These are phyloP conservation scores for Tardiomyces depauwii DNA, from an alignment of 1,139 yeast species.

Conservation along the genomic window DNA sequence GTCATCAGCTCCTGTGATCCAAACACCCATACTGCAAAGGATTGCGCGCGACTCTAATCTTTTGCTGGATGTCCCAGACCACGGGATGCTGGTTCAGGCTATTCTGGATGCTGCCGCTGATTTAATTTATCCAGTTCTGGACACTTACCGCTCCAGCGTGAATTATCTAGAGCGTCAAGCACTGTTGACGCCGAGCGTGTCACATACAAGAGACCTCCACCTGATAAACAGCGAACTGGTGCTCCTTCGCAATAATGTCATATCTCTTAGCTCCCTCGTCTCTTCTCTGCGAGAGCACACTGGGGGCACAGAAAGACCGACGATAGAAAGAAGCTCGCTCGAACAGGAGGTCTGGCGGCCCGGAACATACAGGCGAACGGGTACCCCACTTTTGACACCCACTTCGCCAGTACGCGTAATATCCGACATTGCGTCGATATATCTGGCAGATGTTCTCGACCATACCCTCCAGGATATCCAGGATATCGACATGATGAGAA, in stretches of 20 bases:
- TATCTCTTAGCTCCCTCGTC: constrained; percentile 35
- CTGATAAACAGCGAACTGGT: constrained; percentile 41
- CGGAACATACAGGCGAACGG: neutral
- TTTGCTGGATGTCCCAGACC: constrained; percentile 37
- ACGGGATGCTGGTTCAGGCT: constrained; percentile 40
- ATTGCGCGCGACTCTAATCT: constrained; percentile 35
- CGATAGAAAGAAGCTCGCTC: neutral
- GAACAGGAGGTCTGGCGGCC: neutral
- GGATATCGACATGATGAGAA: constrained; percentile 40
- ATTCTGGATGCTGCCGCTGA: constrained; percentile 45
- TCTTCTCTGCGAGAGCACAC: constrained; percentile 34
- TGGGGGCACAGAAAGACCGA: constrained; percentile 2
- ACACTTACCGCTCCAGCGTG: constrained; percentile 39
- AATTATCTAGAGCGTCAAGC: constrained; percentile 40
- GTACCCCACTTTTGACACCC: neutral
- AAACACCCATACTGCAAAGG: constrained; percentile 37
- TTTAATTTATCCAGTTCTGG: constrained; percentile 47
- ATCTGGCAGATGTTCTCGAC: constrained; percentile 42
- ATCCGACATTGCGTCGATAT: constrained; percentile 31
- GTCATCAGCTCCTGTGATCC: constrained; percentile 39
- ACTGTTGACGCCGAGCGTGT: constrained; percentile 35
- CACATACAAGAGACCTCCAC: constrained; percentile 40
- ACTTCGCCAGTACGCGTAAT: constrained; percentile 9
- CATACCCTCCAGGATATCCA: constrained; percentile 39
- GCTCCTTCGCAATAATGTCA: constrained; percentile 32